These are phyloP conservation scores for Bisporella sp. DNA, from an alignment of 2,329 filamentous ascomycete species.

Conservation along the genomic window DNA sequence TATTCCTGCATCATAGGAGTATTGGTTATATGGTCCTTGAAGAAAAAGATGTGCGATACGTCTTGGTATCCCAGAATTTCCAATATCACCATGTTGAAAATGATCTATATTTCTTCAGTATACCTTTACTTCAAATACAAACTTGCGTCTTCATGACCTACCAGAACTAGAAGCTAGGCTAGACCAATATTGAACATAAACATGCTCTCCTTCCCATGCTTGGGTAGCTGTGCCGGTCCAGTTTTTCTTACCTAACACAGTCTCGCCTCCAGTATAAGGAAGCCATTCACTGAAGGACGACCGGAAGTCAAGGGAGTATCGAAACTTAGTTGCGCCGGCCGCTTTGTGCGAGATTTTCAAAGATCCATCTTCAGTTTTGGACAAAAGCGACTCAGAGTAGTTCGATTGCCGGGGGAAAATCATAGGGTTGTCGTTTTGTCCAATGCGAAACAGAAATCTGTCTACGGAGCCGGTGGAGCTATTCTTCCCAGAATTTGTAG, in stretches of 20 bases:
- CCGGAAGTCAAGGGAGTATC: conserved; percentile 56
- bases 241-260: conserved; percentile 36
- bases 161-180: conserved; percentile 47
- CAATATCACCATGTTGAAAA: conserved; percentile 51
- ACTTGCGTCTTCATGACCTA: too few relatives aligned
- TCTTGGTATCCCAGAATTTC: conserved; percentile 33
- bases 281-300: conserved; percentile 52
- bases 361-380: conserved; percentile 33
- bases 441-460: conserved; percentile 54
- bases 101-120: conserved; percentile 31
- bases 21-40: conserved; percentile 57
- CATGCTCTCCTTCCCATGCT: conserved; percentile 53
- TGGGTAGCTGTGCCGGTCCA: conserved; percentile 55
- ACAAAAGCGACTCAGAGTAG: conserved; percentile 48
- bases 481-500: conserved; percentile 30
- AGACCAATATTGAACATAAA: conserved; percentile 58
- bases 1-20: conserved; percentile 55
- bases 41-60: conserved; percentile 56
- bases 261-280: conserved; percentile 45
- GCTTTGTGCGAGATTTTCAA: conserved; percentile 51
- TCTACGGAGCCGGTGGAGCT: conserved; percentile 47
- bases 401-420: conserved; percentile 49
- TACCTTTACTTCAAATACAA: too few relatives aligned
- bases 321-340: conserved; percentile 53
- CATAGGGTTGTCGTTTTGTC: conserved; percentile 50